Evolutionary conservation across 192 early-diverging fungal genomes (phyloP), one percentile per base, ranked within the genome.

Genomic region (Cladochytrium replicatum): DNA sequence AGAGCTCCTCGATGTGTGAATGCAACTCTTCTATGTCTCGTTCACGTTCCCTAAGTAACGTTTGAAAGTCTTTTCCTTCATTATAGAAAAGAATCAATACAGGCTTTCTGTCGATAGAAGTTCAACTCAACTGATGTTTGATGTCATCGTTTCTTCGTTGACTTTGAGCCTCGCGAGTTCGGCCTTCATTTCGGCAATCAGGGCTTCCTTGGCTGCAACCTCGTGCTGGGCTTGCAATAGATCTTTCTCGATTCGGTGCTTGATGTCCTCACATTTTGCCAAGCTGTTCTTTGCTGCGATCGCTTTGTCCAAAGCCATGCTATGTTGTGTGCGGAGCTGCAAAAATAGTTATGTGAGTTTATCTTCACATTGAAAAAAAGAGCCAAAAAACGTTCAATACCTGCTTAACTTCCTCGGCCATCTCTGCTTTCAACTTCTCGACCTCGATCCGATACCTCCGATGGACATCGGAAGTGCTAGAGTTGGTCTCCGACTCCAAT

Each of bases 401-500:
- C 50, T 68, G 57, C 47, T 77, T 74, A 22, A 74, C 54, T 45
- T 78, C 68, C 6, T 78, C 68, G 6, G 66, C 64, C 25, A 54
- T 54, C 46, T 78, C 74, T 9, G 64, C 46, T 26, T 61, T 64
- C 4, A 78, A 17, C 27, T 53, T 44, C 48, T 78, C 71, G 4
- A 78, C 57, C 37, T 78, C 74, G 47, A 68, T 51, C 8, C 74
- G 64, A 41, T 74, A 67, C 48, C 67, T 43, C 37, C 69, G 55
- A 9, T 58, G 50, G 21, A 56, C 66, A 30, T 78, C 76, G 29
- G 61, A 62, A 9, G 66, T 61, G 21, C 43, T 65, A 2, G 61
- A 73, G 52, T 48, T 62, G 2, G 73, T 70, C 46, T 78, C 76
- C 32, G 52, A 55, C 43, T 78, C 76, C 9, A 78, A 39, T 32